Evolutionary conservation across 2,329 filamentous ascomycete genomes (phyloP).

Genomic region (Aspergillus niger): DNA sequence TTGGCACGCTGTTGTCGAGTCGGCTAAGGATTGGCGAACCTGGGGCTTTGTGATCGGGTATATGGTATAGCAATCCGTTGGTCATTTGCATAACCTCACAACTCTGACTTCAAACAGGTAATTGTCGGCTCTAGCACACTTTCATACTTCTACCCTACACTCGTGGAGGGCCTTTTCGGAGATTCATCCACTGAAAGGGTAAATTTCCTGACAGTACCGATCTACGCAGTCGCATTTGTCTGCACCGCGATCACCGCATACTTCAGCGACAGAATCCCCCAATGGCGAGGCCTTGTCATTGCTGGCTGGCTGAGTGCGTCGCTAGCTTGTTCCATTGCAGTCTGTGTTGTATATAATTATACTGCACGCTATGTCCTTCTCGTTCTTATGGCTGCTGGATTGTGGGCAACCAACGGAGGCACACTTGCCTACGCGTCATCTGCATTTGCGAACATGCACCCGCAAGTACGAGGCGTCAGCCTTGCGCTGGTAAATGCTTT

Average conservation of each 20-base stretch:
- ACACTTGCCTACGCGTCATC: constrained; percentile 56
- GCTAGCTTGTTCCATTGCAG: constrained; percentile 42
- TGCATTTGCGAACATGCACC: constrained; percentile 53
- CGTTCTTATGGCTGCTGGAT: constrained; percentile 58
- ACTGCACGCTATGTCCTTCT: constrained; percentile 57
- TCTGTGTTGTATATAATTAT: constrained; percentile 53
- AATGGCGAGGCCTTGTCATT: constrained; percentile 53
- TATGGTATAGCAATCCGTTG: constrained; percentile 27
- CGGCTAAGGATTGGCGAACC: constrained; percentile 34
- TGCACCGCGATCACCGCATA: constrained; percentile 50
- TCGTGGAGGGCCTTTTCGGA: constrained; percentile 27
- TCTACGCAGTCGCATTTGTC: constrained; percentile 57
- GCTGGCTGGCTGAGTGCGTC: constrained; percentile 50
- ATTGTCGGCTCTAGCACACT: constrained; percentile 42
- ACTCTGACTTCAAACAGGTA: constrained; percentile 15
- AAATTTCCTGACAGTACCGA: constrained; percentile 46
- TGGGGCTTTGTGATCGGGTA: constrained; percentile 48
- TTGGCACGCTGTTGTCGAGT: constrained; percentile 21
- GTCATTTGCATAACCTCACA: neutral
- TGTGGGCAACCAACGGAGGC: constrained; percentile 57
- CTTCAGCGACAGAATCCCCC: constrained; percentile 51
- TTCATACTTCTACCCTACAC: constrained; percentile 36
- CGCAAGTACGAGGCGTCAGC: constrained; percentile 54
- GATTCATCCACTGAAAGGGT: constrained; percentile 28
- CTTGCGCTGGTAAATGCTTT: constrained; percentile 57